Evolutionary conservation across 2,329 filamentous ascomycete species (phyloP).

Genomic region (Talaromyces sp.): DNA sequence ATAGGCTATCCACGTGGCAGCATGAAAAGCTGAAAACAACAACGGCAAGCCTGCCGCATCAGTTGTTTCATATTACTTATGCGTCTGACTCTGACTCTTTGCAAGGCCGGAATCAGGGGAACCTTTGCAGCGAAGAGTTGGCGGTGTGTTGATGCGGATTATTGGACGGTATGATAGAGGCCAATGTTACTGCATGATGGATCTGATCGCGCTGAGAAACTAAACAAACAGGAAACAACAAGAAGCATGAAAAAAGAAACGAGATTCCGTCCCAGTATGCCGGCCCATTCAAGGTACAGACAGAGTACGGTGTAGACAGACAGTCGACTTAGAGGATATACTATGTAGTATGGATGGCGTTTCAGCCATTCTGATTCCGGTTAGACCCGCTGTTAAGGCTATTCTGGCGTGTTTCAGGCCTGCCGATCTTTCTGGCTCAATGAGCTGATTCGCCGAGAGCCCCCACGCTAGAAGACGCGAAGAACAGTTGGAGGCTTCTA

Average conservation of each 20-base stretch:
- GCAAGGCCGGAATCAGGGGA: background rate
- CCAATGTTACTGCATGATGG: background rate
- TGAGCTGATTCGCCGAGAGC: background rate
- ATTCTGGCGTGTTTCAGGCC: slow-evolving; percentile 12
- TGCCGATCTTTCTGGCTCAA: background rate
- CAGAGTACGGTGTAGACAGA: too few relatives aligned
- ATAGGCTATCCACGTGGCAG: background rate
- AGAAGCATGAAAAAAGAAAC: background rate
- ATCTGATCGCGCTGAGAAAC: background rate
- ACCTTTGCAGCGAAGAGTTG: background rate
- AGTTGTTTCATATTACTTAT: slow-evolving; percentile 2
- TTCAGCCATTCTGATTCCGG: slow-evolving; percentile 1
- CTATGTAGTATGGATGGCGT: background rate
- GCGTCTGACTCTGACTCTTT: background rate
- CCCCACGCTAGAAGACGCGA: slow-evolving; percentile 8
- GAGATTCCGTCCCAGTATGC: background rate
- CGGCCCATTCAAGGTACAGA: background rate
- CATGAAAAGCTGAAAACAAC: background rate
- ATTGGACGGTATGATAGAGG: background rate
- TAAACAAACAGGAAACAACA: background rate
- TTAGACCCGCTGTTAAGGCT: background rate
- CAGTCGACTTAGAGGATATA: too few relatives aligned
- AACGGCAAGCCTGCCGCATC: background rate
- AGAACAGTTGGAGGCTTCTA: slow-evolving; percentile 7
- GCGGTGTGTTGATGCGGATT: background rate